Base-by-base conservation (phyloP, 2,329 filamentous ascomycete species). In the Zasmidium citrigriseum region DNA sequence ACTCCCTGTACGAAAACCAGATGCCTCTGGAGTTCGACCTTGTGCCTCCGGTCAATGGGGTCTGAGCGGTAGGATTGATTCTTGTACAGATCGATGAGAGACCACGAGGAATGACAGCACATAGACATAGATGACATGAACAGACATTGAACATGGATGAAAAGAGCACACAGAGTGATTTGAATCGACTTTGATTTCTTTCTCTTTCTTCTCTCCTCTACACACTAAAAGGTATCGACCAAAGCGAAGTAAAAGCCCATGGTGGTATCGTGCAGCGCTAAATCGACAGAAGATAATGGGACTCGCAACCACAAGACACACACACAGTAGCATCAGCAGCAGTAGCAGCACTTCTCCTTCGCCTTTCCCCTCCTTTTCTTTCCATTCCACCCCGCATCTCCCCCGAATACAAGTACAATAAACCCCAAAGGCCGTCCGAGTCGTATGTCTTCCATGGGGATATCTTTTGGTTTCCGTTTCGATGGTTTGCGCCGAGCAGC, bases 201-300 rank as follows among this genome's bases (percentile, higher is more conserved):
- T 16, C 12, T n/a, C 4, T 41, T 41, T n/a, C 34, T 16, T 41
- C 18, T n/a, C 34, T 41, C 18, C 34, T 41, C 34, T 41, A 41
- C 34, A 41, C 7, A 41, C 34, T n/a, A 9, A 41, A 41, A 41
- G 4, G 34, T n/a, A 41, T 11, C 34, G 18, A n/a, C 34, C 34
- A 41, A n/a, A 9, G 16, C 12, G 12, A 41, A 16, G 4, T 16
- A 41, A 4, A n/a, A 16, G 34, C 34, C 12, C 14, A 16, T 52
- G 29, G 41, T 45, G 52, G 52, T 54, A 54, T 54, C 52, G 52
- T 54, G 52, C 52, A 54, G 29, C 44, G 44, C 52, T 54, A 21
- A 54, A 44, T 44, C 27, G 20, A 44, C 21, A 10, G 27, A 23
- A 27, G 34, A 27, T 4, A 22, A 46, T 23, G 20, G 23, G 27